A percentile compares a stretch with the other conserved stretches of the same genome.
phyloP scores from a whole-genome alignment of 2,329 filamentous ascomycete genomes.

The Ophiostoma himal-ulmi region DNA sequence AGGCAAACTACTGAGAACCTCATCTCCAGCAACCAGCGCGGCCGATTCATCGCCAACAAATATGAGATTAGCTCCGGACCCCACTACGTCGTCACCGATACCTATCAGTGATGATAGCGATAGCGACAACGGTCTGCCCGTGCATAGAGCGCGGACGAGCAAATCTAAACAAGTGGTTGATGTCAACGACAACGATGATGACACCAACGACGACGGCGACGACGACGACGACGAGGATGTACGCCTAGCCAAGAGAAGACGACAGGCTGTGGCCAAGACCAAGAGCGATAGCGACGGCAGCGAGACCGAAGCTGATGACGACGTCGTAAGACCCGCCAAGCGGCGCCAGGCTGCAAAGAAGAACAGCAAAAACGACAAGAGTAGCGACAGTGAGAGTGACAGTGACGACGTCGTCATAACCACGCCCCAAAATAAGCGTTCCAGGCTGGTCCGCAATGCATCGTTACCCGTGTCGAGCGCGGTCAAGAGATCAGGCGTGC shows the following conservation, averaged over 20 bases:
- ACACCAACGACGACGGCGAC: background rate
- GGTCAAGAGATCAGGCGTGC: background rate
- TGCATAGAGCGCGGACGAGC: background rate
- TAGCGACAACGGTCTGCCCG: conserved; percentile 10
- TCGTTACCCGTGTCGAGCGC: background rate
- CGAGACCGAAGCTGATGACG: conserved; percentile 8
- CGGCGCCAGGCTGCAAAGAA: background rate
- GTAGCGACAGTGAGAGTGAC: conserved; percentile 4
- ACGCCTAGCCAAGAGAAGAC: background rate
- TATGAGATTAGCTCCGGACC: background rate
- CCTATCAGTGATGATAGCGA: background rate
- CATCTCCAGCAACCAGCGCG: background rate
- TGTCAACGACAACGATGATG: background rate
- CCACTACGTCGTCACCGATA: background rate
- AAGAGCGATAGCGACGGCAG: background rate
- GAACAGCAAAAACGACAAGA: conserved; percentile 13
- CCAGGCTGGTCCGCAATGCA: conserved; percentile 12
- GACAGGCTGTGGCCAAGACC: background rate
- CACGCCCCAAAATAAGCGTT: conserved; percentile 5
- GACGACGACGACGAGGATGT: conserved; percentile 2
- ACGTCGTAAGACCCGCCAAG: background rate
- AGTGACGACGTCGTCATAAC: background rate
- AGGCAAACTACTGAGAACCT: background rate
- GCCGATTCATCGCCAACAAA: background rate
- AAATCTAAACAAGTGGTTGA: background rate